Base-by-base conservation (phyloP, 148 eudicot genomes). In the Agrostemma githago region DNA sequence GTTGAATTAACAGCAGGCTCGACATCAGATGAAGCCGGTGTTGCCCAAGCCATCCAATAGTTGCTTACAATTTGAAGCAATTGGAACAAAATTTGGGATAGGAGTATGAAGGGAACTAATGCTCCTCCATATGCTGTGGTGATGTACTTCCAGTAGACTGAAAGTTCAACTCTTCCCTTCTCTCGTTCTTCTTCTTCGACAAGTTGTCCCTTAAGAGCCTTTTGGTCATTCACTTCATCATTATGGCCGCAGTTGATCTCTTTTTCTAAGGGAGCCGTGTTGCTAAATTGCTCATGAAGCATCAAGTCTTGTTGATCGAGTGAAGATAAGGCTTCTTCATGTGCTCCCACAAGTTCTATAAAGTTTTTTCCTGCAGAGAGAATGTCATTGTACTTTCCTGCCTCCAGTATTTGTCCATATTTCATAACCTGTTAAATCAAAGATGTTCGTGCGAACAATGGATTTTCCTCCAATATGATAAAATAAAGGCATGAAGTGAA, bases 11-110 rank as follows among this genome's bases (percentile, higher is more conserved):
- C 92, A 38, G 68, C 61, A 72, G 90, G 80, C 65, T 67, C 53
- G 21, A 42, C 82, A 72, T 83, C 87, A 79, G 82, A 8, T 0
- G 91, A 84, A 7, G 79, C 84, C 41, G 94, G 91, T 62, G 87
- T 83, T 39, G 92, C 95, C 95, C 92, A 88, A 51, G 95, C 86
- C 87, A 90, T 84, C 95, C 95, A 90, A 61, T 90, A 90, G 79
- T 86, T 88, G 85, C 95, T 83, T 46, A 78, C 77, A 38, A 90
- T 83, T 71, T 90, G 92, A 68, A 88, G 85, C 56, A 68, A 5
- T 68, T 88, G 86, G 64, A 88, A 90, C 46, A 85, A 40, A 66
- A 88, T 65, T n/a, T 84, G 80, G 17, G 80, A 41, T 3, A 84
- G 64, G 60, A 84, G 38, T 62, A 84, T 76, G 65, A 84, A 48